Evolutionary conservation across 129 eudicot genomes (phyloP).

Genomic region (Calendula officinalis): DNA sequence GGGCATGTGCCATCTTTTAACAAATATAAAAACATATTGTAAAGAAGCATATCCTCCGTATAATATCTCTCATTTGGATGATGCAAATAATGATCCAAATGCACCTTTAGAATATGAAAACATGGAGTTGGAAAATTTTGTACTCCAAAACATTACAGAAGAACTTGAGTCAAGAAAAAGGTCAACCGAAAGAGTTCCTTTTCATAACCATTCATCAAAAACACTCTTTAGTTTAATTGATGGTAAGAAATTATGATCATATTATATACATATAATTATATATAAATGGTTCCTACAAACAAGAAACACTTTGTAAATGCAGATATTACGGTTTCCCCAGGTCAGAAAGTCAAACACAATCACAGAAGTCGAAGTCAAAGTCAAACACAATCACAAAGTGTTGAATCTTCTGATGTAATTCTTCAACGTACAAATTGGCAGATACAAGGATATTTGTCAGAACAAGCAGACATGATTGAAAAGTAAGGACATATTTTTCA

Average conservation of each 20-base stretch:
- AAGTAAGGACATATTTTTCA: constrained; percentile 41
- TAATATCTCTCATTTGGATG: constrained; percentile 63
- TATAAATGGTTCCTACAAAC: not conserved
- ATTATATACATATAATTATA: too few relatives aligned
- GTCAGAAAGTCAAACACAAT: constrained; percentile 37
- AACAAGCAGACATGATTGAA: constrained; percentile 78
- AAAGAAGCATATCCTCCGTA: constrained; percentile 52
- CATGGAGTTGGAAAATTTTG: constrained; percentile 81
- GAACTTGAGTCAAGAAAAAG: constrained; percentile 64
- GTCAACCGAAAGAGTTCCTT: constrained; percentile 51
- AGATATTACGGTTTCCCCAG: constrained; percentile 52
- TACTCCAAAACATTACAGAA: constrained; percentile 54
- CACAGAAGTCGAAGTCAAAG: constrained; percentile 31
- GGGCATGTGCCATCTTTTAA: constrained; percentile 80
- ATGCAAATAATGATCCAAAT: constrained; percentile 46
- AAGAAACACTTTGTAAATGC: constrained; percentile 24
- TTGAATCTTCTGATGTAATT: constrained; percentile 42
- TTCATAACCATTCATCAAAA: constrained; percentile 71
- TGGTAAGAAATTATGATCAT: constrained; percentile 40
- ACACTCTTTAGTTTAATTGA: constrained; percentile 56
- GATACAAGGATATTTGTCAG: constrained; percentile 84
- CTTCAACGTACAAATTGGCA: constrained; percentile 87
- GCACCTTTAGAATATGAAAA: constrained; percentile 57
- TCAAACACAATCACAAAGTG: constrained; percentile 21
- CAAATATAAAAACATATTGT: constrained; percentile 67